Evolutionary conservation across 257 asterid genomes (phyloP), one percentile per base, ranked within the genome.

Genomic region (Henckelia pumila): DNA sequence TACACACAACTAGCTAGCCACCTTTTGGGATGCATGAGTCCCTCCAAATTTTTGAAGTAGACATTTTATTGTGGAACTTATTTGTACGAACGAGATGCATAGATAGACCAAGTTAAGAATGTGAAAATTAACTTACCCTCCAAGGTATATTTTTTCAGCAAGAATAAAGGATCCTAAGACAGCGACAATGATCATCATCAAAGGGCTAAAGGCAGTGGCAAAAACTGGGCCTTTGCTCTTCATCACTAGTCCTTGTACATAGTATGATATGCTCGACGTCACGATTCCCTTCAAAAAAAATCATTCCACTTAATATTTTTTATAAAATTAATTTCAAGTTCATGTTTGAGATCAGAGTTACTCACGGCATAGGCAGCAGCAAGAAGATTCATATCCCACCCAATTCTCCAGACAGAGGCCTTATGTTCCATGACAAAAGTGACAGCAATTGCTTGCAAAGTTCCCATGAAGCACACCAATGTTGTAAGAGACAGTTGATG

Each of bases 171-270:
- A 89, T 8, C 97, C 97, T 91, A 87, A 76, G 67, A 88, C 59
- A 0, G 97, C 92, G 1, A 90, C 95, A 2, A 90, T 81, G 71
- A 88, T 85, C 94, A 88, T 90, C 95, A 90, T 90, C 78, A 90
- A 72, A 25, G 95, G 95, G 76, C 95, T 90, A 55, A 90, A 90
- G 11, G 97, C 94, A 1, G 97, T 90, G 2, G 83, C 95, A 66
- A 91, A 88, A 11, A 88, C 96, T 0, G 96, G 97, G 24, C 97
- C 97, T 79, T 78, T 88, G 56, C 63, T 78, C 73, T 91, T 76
- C 97, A 91, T 91, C 59, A 91, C 91, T 4, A 86, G 77, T 25
- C 97, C 97, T 88, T 91, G 97, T n/a, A 91, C 95, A 73, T 88
- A 91, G 78, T 91, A 91, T 56, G 97, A 85, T 25, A 91, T 73